These are phyloP conservation scores for Pseudoscleropodium purum DNA, from an alignment of 225 moss, liverwort and hornwort genomes.

Conservation along the genomic window DNA sequence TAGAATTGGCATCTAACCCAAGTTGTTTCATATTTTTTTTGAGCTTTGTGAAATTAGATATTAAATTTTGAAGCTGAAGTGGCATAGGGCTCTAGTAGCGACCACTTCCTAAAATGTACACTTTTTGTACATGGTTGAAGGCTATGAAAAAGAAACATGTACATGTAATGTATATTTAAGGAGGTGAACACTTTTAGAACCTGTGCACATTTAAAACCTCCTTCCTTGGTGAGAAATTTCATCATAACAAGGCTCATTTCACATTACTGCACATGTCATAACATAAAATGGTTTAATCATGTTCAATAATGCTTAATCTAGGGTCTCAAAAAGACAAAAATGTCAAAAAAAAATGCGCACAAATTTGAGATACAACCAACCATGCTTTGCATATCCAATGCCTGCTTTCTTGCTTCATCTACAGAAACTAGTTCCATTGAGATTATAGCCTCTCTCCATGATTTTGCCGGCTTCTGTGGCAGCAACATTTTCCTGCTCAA, in stretches of 20 bases:
- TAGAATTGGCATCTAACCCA: too few relatives aligned
- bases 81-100: too few relatives aligned
- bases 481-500: conserved; percentile 82
- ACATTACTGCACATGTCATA: neutral
- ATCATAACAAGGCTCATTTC: neutral
- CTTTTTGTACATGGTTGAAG: too few relatives aligned
- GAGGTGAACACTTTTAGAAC: too few relatives aligned
- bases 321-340: neutral
- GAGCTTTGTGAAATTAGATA: too few relatives aligned
- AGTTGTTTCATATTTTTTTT: too few relatives aligned
- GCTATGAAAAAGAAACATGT: too few relatives aligned
- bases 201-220: too few relatives aligned
- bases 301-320: neutral
- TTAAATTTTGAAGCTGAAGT: too few relatives aligned
- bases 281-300: neutral
- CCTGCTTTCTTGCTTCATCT: neutral
- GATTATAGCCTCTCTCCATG: neutral
- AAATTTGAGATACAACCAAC: neutral
- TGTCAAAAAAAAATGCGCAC: neutral
- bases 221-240: neutral
- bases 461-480: neutral
- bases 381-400: neutral
- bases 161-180: too few relatives aligned
- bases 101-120: too few relatives aligned
- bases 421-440: neutral